Evolutionary conservation across 1,284 basidiomycete species (phyloP).

Genomic region (Melampsora larici-populina): DNA sequence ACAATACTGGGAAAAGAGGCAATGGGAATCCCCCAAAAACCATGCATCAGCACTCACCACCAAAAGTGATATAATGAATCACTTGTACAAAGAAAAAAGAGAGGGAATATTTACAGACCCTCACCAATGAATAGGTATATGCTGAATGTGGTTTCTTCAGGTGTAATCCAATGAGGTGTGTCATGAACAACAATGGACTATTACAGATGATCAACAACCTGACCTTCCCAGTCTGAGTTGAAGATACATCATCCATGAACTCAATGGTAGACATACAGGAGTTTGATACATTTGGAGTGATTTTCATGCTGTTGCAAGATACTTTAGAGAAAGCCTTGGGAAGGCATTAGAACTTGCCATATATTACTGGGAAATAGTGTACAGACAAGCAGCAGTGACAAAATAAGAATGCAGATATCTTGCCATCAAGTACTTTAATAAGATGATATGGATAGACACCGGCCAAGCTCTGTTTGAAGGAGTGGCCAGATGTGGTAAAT

Average conservation of each 20-base stretch:
- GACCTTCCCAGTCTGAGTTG: not conserved
- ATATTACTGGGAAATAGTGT: constrained; percentile 10
- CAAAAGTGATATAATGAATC: too few relatives aligned
- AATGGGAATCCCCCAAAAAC: too few relatives aligned
- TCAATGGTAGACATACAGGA: not conserved
- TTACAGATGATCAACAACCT: not conserved
- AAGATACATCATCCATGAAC: not conserved
- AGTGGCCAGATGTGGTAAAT: constrained; percentile 2
- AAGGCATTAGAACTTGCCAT: not conserved
- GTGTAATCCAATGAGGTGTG: too few relatives aligned
- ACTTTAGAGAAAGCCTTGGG: not conserved
- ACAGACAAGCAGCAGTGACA: not conserved
- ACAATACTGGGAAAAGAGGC: not conserved
- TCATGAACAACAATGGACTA: not conserved
- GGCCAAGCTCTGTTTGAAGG: not conserved
- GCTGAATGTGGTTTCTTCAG: not conserved
- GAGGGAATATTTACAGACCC: not conserved
- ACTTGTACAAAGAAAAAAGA: too few relatives aligned
- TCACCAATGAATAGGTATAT: not conserved
- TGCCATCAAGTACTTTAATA: not conserved
- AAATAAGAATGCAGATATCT: not conserved
- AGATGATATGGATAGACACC: not conserved
- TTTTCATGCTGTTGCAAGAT: too few relatives aligned
- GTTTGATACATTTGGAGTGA: not conserved
- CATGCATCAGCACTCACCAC: too few relatives aligned